phyloP scores from a whole-genome alignment of 2,329 filamentous ascomycete species.

The Hypoxylon sp. region DNA sequence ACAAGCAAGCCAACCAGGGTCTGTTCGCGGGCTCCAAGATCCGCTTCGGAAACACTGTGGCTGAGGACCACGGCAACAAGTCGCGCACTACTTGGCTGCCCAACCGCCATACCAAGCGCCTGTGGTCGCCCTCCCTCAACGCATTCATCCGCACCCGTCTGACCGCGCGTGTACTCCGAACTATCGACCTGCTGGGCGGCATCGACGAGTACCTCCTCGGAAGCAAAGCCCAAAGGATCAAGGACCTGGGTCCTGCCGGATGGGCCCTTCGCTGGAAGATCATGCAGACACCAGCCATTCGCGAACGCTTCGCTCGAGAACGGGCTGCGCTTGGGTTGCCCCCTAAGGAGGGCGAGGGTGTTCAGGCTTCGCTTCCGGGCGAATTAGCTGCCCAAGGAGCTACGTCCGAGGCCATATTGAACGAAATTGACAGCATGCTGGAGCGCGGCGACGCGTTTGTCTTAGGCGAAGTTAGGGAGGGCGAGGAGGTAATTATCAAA shows the following conservation, averaged over 20 bases:
- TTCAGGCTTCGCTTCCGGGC: slow-evolving; percentile 53
- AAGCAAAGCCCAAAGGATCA: slow-evolving; percentile 81
- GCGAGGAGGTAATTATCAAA: slow-evolving; percentile 57
- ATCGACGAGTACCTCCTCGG: slow-evolving; percentile 93
- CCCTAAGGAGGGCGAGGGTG: slow-evolving; percentile 59
- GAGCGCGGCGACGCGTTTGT: slow-evolving; percentile 62
- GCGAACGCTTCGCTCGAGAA: slow-evolving; percentile 75
- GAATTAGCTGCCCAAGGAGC: slow-evolving; percentile 49
- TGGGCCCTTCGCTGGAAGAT: slow-evolving; percentile 93
- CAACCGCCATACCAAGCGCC: slow-evolving; percentile 78
- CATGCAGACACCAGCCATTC: slow-evolving; percentile 80
- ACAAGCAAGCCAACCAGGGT: slow-evolving; percentile 85
- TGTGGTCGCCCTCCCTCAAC: slow-evolving; percentile 75
- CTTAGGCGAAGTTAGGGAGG: slow-evolving; percentile 60
- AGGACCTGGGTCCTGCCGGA: slow-evolving; percentile 88
- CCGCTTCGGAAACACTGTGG: slow-evolving; percentile 84
- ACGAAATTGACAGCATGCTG: slow-evolving; percentile 60
- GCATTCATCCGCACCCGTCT: slow-evolving; percentile 77
- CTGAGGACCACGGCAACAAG: slow-evolving; percentile 76
- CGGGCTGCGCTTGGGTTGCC: slow-evolving; percentile 76
- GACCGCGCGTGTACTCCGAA: slow-evolving; percentile 77
- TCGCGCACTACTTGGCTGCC: slow-evolving; percentile 81
- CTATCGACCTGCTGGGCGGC: slow-evolving; percentile 87
- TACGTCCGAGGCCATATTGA: slow-evolving; percentile 53
- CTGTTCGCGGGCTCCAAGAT: slow-evolving; percentile 80